Percentiles rank a stretch among this genome's conserved stretches.
Conservation (phyloP, 257 asterid genomes). For the Fraxinus cuspidata region DNA sequence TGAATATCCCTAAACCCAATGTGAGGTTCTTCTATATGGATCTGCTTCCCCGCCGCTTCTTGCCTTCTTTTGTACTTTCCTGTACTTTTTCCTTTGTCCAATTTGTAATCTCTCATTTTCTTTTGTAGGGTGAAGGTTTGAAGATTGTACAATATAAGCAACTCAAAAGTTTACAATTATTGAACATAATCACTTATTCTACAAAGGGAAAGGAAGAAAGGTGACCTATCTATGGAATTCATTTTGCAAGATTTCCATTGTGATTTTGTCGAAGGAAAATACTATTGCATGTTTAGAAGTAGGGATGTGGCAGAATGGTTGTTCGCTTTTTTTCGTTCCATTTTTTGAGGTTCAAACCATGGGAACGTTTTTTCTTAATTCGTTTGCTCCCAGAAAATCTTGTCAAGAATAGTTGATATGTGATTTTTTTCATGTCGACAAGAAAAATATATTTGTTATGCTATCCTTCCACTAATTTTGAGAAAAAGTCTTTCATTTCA, state of each 20-base stretch:
- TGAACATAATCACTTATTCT: neutral
- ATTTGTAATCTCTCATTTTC: neutral
- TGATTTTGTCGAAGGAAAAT: neutral
- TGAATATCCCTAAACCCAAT: too few species aligned
- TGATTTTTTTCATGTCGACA: neutral
- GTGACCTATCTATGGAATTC: neutral
- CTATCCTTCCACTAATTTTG: neutral
- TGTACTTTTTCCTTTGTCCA: neutral
- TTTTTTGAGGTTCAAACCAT: neutral
- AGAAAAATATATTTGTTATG: neutral
- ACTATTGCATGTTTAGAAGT: neutral
- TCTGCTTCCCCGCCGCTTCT: too few species aligned
- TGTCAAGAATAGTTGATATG: neutral
- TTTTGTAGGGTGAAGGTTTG: neutral
- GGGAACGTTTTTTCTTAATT: neutral
- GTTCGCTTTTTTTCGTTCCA: neutral
- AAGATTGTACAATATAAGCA: neutral
- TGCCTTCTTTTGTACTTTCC: neutral
- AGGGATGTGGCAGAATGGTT: neutral
- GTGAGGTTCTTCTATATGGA: too few species aligned
- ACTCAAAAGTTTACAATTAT: neutral
- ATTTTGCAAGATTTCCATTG: neutral
- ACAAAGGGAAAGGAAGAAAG: neutral
- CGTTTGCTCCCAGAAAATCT: neutral
- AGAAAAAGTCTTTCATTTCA: neutral